phyloP scores from a whole-genome alignment of 2,329 filamentous ascomycete genomes.

The Curvularia sp. region DNA sequence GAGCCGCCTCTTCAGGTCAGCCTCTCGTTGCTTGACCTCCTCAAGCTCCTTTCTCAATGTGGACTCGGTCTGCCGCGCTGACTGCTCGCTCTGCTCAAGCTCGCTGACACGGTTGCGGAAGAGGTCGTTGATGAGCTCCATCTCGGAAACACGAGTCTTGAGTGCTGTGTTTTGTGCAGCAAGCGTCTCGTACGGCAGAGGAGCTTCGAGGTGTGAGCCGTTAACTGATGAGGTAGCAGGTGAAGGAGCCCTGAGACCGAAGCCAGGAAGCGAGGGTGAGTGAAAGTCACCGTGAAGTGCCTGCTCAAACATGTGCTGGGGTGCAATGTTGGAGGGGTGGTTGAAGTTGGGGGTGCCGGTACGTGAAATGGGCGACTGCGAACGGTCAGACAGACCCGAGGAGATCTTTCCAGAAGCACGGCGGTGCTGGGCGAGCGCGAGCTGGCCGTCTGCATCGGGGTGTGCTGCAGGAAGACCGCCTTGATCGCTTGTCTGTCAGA shows the following conservation, averaged over 20 bases:
- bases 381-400: conserved; percentile 76
- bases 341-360: conserved; percentile 79
- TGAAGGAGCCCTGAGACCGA: conserved; percentile 58
- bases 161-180: conserved; percentile 81
- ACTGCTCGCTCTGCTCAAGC: conserved; percentile 77
- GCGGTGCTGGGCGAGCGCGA: conserved; percentile 65
- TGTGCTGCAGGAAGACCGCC: conserved; percentile 66
- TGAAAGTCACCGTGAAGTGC: conserved; percentile 76
- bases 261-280: conserved; percentile 56
- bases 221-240: conserved; percentile 66
- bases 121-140: conserved; percentile 87
- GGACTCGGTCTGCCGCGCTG: conserved; percentile 64
- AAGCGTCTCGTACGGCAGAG: conserved; percentile 81
- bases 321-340: conserved; percentile 68
- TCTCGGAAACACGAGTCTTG: conserved; percentile 93
- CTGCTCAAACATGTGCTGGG: conserved; percentile 80
- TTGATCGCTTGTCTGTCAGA: conserved; percentile 40
- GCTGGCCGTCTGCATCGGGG: conserved; percentile 64
- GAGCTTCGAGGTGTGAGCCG: conserved; percentile 70
- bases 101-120: conserved; percentile 73
- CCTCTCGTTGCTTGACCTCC: conserved; percentile 78
- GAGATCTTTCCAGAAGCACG: conserved; percentile 74
- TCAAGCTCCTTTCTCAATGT: conserved; percentile 69
- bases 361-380: conserved; percentile 79
- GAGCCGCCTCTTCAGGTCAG: conserved; percentile 81